Evolutionary conservation across 164 flowering plant genomes (phyloP), one percentile per base, ranked within the genome.

Genomic region (Tinospora cordifolia): DNA sequence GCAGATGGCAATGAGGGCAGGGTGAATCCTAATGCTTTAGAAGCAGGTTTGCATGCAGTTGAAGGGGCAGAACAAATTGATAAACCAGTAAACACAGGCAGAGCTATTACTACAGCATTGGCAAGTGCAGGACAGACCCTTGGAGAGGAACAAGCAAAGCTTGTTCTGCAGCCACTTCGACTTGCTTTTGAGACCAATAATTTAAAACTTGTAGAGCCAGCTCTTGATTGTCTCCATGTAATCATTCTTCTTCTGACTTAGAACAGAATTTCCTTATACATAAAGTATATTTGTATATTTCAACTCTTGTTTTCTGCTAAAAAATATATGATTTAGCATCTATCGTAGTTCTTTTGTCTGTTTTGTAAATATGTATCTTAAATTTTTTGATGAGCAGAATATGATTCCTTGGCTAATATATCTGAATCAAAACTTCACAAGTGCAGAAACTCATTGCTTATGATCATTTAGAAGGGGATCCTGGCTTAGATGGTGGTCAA

Each of bases 381-480:
- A 59, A 62, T 6, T 67, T 67, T 22, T 17, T 34, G 44, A 13
- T 62, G 65, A 17, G 38, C 17, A 14, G 47, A 44, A 38, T 36
- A 49, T 54, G 34, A 39, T 41, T 25, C 64, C 59, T 6, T 71
- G 30, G 15, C 58, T 73, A 62, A 47, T 44, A 71, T 27, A 30
- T 39, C 34, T 68, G 34, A 30, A 74, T 30, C 26, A 24, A 26
- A 66, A 65, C 73, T 49, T 41, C 10, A 6, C 59, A 65, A 67
- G 58, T 40, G 54, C 95, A 95, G 99, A 95, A 95, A 89, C 94
- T 95, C 73, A 90, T 95, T 77, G 97, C 93, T 26, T 95, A 95
- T 83, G 97, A 95, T 77, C 98, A 95, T 84, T 80, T 95, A 70
- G 99, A 95, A 83, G 98, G 99, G 60, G 99, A 92, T 88, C 99